These are phyloP conservation scores for Mortierella sp. DNA, from an alignment of 371 early-diverging fungal species.

Conservation along the genomic window DNA sequence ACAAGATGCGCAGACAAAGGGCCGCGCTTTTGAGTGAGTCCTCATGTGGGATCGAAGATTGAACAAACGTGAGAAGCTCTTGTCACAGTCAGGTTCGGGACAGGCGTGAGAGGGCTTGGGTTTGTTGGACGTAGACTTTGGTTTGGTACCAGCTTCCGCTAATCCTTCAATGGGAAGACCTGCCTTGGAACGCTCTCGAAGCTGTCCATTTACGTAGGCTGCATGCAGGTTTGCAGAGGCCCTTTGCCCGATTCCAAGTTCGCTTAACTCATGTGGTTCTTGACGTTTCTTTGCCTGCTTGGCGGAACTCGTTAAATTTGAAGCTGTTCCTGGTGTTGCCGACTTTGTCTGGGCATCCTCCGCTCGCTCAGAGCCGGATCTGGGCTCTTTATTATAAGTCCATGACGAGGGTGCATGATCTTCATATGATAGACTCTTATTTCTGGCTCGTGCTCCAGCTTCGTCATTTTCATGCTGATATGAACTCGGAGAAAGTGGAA, in stretches of 20 bases:
- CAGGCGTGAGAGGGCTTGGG: slow-evolving; percentile 48
- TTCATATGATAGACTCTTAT: slow-evolving; percentile 33
- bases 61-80: slow-evolving; percentile 52
- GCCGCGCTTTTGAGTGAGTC: slow-evolving; percentile 45
- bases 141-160: slow-evolving; percentile 6
- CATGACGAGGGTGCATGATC: slow-evolving; percentile 39
- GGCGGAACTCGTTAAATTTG: not conserved
- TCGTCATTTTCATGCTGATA: slow-evolving; percentile 29
- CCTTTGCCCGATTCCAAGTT: slow-evolving; percentile 49
- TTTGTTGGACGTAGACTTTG: slow-evolving; percentile 29
- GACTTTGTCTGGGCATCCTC: slow-evolving; percentile 17
- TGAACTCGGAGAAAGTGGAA: slow-evolving; percentile 44
- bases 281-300: slow-evolving; percentile 25
- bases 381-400: slow-evolving; percentile 25
- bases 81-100: slow-evolving; percentile 46
- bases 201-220: slow-evolving; percentile 42
- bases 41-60: slow-evolving; percentile 50
- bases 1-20: slow-evolving; percentile 42
- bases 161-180: slow-evolving; percentile 27
- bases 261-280: slow-evolving; percentile 48
- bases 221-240: slow-evolving; percentile 55
- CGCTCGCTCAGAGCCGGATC: slow-evolving; percentile 19
- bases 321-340: not conserved
- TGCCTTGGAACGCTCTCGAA: slow-evolving; percentile 38
- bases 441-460: slow-evolving; percentile 16